Percentiles rank a stretch among this genome's conserved stretches.
Evolutionary conservation across 2,329 filamentous ascomycete genomes (phyloP).

Genomic region (Aotearoamyces nothofagi): DNA sequence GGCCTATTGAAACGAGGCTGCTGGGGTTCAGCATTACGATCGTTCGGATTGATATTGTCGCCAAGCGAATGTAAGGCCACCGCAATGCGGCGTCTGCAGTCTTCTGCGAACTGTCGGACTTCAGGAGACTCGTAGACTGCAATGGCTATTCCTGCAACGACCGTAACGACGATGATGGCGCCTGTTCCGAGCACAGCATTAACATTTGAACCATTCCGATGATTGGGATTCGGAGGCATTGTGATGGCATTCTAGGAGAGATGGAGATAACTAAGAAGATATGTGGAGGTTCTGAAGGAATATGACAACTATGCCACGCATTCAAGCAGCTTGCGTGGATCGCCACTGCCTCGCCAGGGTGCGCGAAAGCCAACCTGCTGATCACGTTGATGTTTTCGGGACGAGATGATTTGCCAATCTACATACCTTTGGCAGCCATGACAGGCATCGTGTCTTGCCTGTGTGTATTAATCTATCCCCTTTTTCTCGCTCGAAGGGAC

Average conservation of each 20-base stretch:
- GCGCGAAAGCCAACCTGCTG: background rate
- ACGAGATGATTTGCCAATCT: background rate
- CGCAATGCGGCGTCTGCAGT: slow-evolving; percentile 45
- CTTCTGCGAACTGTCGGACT: slow-evolving; percentile 42
- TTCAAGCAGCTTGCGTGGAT: slow-evolving; percentile 1
- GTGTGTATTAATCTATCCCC: no score
- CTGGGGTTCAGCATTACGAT: slow-evolving; percentile 16
- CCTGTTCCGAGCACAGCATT: slow-evolving; percentile 17
- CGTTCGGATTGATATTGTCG: slow-evolving; percentile 35
- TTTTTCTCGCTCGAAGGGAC: no score
- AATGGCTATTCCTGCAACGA: slow-evolving; percentile 19
- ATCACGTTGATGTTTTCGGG: background rate
- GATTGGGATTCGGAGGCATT: slow-evolving; percentile 1
- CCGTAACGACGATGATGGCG: slow-evolving; percentile 17
- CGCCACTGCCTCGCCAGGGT: background rate
- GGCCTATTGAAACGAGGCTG: slow-evolving; percentile 47
- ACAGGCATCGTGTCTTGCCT: background rate
- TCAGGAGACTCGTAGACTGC: slow-evolving; percentile 48
- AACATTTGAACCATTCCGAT: slow-evolving; percentile 16
- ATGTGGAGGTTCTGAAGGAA: background rate
- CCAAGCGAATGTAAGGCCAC: slow-evolving; percentile 42
- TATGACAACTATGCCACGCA: background rate
- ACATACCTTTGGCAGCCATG: background rate
- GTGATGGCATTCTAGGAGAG: background rate
- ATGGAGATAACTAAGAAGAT: slow-evolving; percentile 3